Percentiles rank a stretch among this genome's conserved stretches.
These are phyloP conservation scores for Echria macrotheca DNA, from an alignment of 495 filamentous ascomycete species.

Conservation along the genomic window DNA sequence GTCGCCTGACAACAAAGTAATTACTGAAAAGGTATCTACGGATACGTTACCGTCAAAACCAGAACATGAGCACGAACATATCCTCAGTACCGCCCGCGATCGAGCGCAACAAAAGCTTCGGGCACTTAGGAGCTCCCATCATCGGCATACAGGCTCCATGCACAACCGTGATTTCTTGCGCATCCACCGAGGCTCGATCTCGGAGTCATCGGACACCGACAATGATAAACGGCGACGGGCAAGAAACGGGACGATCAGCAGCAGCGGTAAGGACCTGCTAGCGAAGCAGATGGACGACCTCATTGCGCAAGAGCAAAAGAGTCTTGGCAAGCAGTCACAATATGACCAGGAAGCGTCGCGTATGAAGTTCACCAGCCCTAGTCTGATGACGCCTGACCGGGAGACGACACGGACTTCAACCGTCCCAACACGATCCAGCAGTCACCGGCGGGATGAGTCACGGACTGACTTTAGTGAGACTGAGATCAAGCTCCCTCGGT, in stretches of 20 bases:
- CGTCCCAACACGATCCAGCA: constrained; percentile 14
- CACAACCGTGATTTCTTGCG: constrained; percentile 36
- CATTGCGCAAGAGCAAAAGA: constrained; percentile 47
- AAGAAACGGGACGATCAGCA: constrained; percentile 32
- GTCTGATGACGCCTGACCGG: constrained; percentile 28
- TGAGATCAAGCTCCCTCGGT: constrained; percentile 14
- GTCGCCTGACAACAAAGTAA: constrained; percentile 10
- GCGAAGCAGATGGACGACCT: constrained; percentile 66
- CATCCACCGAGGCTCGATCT: constrained; percentile 35
- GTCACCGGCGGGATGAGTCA: constrained; percentile 26
- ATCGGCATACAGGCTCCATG: constrained; percentile 36
- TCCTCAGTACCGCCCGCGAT: constrained; percentile 32
- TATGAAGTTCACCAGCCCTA: constrained; percentile 26
- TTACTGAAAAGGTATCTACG: constrained; percentile 11
- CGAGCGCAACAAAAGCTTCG: constrained; percentile 46
- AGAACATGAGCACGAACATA: constrained; percentile 27
- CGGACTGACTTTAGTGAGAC: constrained; percentile 31
- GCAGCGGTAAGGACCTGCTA: constrained; percentile 48
- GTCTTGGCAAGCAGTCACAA: constrained; percentile 25
- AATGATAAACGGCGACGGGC: constrained; percentile 34
- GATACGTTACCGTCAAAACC: constrained; percentile 14
- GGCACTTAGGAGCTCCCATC: constrained; percentile 42
- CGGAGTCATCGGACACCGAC: constrained; percentile 45
- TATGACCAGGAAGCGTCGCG: constrained; percentile 25
- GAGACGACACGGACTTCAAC: constrained; percentile 15